Base-by-base conservation (phyloP, 2,329 filamentous ascomycete genomes). In the Chaetomium strumarium region DNA sequence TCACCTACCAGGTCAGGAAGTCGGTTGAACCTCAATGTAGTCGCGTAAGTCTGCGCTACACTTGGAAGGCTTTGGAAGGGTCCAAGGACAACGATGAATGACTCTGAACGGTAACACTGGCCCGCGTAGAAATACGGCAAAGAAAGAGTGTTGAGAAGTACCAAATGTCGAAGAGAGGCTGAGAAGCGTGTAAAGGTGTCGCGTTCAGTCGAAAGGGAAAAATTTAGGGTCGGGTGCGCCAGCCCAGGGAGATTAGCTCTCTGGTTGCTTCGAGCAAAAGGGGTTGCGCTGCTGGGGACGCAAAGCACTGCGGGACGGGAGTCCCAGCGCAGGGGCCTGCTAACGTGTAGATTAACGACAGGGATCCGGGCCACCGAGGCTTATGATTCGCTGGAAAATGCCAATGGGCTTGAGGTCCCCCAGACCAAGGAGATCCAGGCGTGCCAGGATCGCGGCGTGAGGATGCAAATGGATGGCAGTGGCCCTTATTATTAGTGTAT, bases 31-130 rank as follows among this genome's bases (percentile, higher is more conserved):
- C 50, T 51, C 45, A 56, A 59, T 53, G 52, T 45, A 60, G 64
- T 68, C 68, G 68, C 69, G 69, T 70, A 24, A 24, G 63, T 69
- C 48, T 63, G 63, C 17, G 63, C 58, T 61, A 63, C 60, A 66
- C 63, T 61, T 64, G 62, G 33, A 62, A 58, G 56, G 60, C 56
- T 57, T 43, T 49, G 49, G 33, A 11, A 41, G 37, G 34, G 46
- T 31, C 50, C 48, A 52, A 52, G 31, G 49, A 33, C 46, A 59
- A 56, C 30, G 51, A 34, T 46, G 42, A 36, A 50, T 51, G 55
- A 54, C 34, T 42, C 49, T 56, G 56, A 56, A 54, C 7, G 52
- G 52, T 59, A 60, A 62, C 53, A 57, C 59, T 58, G 53, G 57
- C 57, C 52, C 55, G 61, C 56, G 60, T 62, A 60, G 41, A 39